Conservation (phyloP, 2,329 filamentous ascomycete species). For the Fusarium pininemorale region DNA sequence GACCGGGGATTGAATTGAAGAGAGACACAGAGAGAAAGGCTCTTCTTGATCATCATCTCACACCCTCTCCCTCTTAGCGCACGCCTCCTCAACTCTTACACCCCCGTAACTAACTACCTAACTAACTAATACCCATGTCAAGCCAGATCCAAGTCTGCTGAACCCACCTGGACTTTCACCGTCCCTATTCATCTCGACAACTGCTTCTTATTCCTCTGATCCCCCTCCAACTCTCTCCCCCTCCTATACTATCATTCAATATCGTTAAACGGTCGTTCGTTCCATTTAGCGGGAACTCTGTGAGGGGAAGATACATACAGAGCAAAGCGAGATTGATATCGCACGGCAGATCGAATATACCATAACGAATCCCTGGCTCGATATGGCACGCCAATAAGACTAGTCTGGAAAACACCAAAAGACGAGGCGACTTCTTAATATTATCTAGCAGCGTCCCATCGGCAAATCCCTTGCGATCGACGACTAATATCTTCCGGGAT, state of each 20-base stretch:
- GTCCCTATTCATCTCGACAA: conserved; percentile 35
- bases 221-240: conserved; percentile 4
- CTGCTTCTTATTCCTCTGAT: conserved; percentile 30
- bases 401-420: conserved; percentile 4
- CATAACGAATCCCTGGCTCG: not conserved
- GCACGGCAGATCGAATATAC: conserved; percentile 2
- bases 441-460: not conserved
- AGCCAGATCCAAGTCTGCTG: conserved; percentile 29
- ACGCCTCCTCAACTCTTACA: not conserved
- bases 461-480: conserved; percentile 4
- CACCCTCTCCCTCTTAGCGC: conserved; percentile 2
- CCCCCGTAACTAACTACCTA: not conserved
- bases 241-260: conserved; percentile 11
- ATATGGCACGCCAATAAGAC: conserved; percentile 22
- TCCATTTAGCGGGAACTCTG: not conserved
- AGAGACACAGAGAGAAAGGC: not conserved
- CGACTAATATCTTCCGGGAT: not conserved
- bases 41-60: not conserved
- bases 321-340: not conserved
- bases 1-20: conserved; percentile 13
- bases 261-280: conserved; percentile 2
- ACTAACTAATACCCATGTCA: conserved; percentile 16
- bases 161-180: conserved; percentile 31
- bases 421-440: conserved; percentile 13
- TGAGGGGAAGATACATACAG: conserved; percentile 3